Conservation (phyloP, 257 asterid species). For the Primulina huaijiensis region DNA sequence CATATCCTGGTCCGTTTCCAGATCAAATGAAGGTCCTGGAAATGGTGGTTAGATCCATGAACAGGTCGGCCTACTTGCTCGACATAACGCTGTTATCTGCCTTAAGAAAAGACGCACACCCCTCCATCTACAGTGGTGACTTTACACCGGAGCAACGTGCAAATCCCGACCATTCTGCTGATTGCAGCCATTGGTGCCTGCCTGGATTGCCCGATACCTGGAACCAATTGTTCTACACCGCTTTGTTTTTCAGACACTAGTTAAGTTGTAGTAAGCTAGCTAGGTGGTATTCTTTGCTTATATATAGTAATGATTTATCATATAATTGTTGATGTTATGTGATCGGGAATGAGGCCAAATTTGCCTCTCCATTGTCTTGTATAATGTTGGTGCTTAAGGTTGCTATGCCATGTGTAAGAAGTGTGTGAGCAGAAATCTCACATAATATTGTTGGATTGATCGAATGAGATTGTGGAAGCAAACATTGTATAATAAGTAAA, state of each 20-base stretch:
- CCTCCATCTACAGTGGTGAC: constrained; percentile 87
- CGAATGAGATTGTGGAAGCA: too few species aligned
- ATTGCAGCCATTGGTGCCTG: constrained; percentile 98
- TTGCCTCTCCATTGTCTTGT: neutral
- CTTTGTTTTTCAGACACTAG: constrained; percentile 51
- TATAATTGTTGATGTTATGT: too few species aligned
- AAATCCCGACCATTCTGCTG: constrained; percentile 82
- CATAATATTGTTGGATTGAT: too few species aligned
- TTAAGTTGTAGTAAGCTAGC: neutral
- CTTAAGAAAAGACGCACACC: constrained; percentile 97
- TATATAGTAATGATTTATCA: too few species aligned
- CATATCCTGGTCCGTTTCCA: constrained; percentile 47
- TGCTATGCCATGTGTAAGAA: too few species aligned
- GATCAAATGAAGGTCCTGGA: constrained; percentile 68
- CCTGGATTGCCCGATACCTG: constrained; percentile 98
- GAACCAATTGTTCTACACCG: constrained; percentile 84
- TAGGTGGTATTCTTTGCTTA: constrained; percentile 1
- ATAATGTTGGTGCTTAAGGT: neutral
- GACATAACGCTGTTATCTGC: constrained; percentile 83
- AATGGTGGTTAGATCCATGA: constrained; percentile 53
- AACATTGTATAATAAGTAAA: too few species aligned
- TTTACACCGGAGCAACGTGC: constrained; percentile 65
- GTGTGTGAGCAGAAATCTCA: too few species aligned
- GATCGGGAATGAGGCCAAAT: neutral
- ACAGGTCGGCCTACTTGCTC: constrained; percentile 63